Base-by-base conservation (phyloP, 2,329 filamentous ascomycete species). In the Pyricularia grisea region DNA sequence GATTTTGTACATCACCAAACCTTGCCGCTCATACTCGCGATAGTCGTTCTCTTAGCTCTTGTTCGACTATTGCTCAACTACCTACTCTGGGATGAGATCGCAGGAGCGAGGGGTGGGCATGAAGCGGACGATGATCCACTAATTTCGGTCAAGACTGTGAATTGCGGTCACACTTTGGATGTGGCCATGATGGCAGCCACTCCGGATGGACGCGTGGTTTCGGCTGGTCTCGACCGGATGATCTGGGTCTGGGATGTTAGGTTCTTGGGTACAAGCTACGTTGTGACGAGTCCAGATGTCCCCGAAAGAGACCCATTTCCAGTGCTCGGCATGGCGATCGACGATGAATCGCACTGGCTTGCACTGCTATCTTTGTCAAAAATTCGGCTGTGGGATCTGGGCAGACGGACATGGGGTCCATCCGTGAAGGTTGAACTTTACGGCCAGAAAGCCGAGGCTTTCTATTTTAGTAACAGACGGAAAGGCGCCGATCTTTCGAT, bases 41-140 rank as follows among this genome's bases (percentile, higher is more conserved):
- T 92, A 3, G 76, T 92, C 0, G 83, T 91, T 27, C 78, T 88
- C 2, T 81, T 90, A 20, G 88, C 88, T 10, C 85, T 86, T 23
- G 85, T 94, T 30, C 87, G 88, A 1, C 78, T 93, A 9, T 81
- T 94, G 9, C 92, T 92, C 81, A 92, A 89, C 71, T 92, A 91
- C 73, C 81, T 94, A 6, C 80, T 94, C 0, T 91, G 88, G 85
- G 88, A 89, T 70, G 87, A 90, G 68, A 79, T 84, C 69, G 60
- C 66, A 1, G 63, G 64, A 14, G 61, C 27, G 23, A 65, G 36
- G 17, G 71, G 68, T 68, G 25, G 79, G 79, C 79, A 82, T 5
- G 81, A 84, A 7, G 79, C 76, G 0, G 79, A 82, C n/a, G 80
- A 83, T 33, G 78, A 81, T 27, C 81, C 85, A 0, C 78, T 85